Conservation (phyloP, 768 basidiomycete species). For the Xanthoconium stramineum region DNA sequence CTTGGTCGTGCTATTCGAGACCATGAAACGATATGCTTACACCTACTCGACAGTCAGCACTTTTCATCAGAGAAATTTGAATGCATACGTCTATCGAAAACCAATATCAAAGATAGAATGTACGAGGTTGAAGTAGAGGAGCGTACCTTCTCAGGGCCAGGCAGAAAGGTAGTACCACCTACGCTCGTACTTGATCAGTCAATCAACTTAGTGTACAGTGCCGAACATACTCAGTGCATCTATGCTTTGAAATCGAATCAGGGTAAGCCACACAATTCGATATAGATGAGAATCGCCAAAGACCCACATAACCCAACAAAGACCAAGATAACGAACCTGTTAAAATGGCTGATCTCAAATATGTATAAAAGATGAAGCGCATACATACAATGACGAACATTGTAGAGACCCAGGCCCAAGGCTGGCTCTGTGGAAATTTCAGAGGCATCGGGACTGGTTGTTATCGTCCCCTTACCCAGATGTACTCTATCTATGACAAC, state of each 20-base stretch:
- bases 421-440: not conserved
- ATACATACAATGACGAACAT: slow-evolving; percentile 8
- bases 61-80: not conserved
- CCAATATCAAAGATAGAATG: not conserved
- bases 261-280: not conserved
- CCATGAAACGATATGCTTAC: not conserved
- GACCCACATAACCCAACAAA: slow-evolving; percentile 8
- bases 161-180: slow-evolving; percentile 8
- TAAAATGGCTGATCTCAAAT: too few relatives aligned
- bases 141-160: slow-evolving; percentile 8
- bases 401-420: slow-evolving; percentile 11
- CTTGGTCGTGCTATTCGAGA: too few relatives aligned
- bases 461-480: slow-evolving; percentile 5
- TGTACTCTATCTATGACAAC: slow-evolving; percentile 2
- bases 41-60: not conserved
- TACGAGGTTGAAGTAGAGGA: not conserved
- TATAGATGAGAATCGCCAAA: too few relatives aligned
- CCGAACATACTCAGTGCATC: too few relatives aligned
- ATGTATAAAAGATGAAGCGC: not conserved
- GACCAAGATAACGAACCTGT: slow-evolving; percentile 13
- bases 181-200: not conserved
- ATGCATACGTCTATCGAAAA: slow-evolving; percentile 3
- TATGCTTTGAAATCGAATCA: not conserved
- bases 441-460: too few relatives aligned
- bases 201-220: not conserved